These are phyloP conservation scores for Globisporangium cylindrosporum DNA, from an alignment of 352 stramenopile species.

Conservation along the genomic window DNA sequence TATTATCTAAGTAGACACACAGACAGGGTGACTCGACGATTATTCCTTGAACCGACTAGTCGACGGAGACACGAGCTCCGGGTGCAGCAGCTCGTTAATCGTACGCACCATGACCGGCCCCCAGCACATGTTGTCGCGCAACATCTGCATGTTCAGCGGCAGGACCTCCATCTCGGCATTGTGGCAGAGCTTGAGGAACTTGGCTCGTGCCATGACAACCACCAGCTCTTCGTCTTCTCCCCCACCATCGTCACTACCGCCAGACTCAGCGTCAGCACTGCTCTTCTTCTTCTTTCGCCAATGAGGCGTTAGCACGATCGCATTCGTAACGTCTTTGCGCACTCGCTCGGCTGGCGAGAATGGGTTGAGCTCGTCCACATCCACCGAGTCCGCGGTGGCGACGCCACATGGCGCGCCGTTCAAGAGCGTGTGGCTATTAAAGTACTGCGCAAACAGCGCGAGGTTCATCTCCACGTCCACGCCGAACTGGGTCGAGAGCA, in stretches of 20 bases:
- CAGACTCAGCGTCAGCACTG: too few species aligned
- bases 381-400: background rate
- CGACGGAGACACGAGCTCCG: background rate
- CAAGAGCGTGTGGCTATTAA: background rate
- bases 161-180: background rate
- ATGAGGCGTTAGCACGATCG: slow-evolving; percentile 2
- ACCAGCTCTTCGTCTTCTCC: background rate
- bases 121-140: background rate
- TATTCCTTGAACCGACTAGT: too few species aligned
- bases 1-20: too few species aligned
- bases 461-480: background rate
- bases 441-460: background rate
- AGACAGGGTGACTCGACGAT: too few species aligned
- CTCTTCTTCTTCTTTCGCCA: background rate
- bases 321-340: slow-evolving; percentile 19
- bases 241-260: background rate
- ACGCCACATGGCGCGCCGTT: background rate
- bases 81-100: background rate
- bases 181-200: background rate
- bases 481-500: background rate
- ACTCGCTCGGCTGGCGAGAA: slow-evolving; percentile 12
- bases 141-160: background rate
- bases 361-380: too few species aligned
- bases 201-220: background rate
- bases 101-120: background rate